Evolutionary conservation across 768 basidiomycete species (phyloP).

Genomic region (Kwoniella sp.): DNA sequence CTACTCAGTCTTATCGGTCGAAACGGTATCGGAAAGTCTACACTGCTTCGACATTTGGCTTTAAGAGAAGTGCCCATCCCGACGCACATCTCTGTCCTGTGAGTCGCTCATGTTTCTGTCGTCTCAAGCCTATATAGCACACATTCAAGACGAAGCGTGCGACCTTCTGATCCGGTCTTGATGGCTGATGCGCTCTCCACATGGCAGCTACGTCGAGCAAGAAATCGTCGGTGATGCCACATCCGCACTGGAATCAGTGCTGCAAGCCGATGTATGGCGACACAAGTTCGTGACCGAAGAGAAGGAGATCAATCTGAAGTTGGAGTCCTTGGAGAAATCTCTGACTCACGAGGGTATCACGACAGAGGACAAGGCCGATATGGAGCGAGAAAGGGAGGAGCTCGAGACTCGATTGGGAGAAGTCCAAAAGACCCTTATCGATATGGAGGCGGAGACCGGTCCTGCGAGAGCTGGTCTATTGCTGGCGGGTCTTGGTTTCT

Average conservation of each 20-base stretch:
- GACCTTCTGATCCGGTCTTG: neutral
- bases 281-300: constrained; percentile 90
- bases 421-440: constrained; percentile 84
- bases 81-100: constrained; percentile 87
- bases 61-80: constrained; percentile 93
- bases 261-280: constrained; percentile 99
- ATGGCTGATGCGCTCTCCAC: neutral
- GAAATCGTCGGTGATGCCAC: constrained; percentile 97
- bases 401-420: constrained; percentile 78
- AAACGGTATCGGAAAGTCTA: constrained; percentile 88
- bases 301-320: constrained; percentile 68
- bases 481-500: constrained; percentile 90
- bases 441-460: constrained; percentile 97
- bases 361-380: constrained; percentile 64
- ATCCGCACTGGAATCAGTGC: constrained; percentile 83
- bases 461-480: constrained; percentile 90
- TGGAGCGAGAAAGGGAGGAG: constrained; percentile 69
- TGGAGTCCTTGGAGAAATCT: constrained; percentile 68
- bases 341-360: constrained; percentile 67
- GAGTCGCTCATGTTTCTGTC: constrained; percentile 17
- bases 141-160: neutral
- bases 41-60: constrained; percentile 88
- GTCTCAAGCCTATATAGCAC: no score
- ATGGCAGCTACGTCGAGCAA: constrained; percentile 80
- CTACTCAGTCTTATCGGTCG: constrained; percentile 53